phyloP scores from a whole-genome alignment of 208 protist genomes.

The Trypanosoma boissoni region DNA sequence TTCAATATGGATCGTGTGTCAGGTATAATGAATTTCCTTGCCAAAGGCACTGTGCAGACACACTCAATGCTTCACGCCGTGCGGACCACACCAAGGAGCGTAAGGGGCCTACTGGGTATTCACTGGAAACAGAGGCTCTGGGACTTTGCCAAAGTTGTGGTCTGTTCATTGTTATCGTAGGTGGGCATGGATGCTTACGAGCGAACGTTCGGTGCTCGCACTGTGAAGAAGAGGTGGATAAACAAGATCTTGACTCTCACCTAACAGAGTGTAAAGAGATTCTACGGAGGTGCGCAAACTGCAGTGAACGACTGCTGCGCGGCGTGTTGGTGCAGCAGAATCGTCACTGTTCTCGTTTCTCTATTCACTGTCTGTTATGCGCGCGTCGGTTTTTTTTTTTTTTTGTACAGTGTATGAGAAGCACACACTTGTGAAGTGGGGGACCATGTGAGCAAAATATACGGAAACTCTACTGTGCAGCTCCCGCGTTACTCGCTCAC shows the following conservation, averaged over 20 bases:
- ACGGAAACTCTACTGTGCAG: constrained; percentile 52
- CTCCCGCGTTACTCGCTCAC: constrained; percentile 42
- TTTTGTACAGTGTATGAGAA: constrained; percentile 44
- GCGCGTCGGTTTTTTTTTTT: constrained; percentile 47
- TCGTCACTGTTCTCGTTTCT: constrained; percentile 48
- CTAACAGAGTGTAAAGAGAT: constrained; percentile 64
- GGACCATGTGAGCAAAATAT: constrained; percentile 56
- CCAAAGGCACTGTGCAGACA: constrained; percentile 90
- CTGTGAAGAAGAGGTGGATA: constrained; percentile 67
- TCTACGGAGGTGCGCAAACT: constrained; percentile 63
- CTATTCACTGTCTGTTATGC: constrained; percentile 60
- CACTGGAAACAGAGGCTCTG: constrained; percentile 27
- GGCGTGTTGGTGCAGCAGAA: constrained; percentile 46
- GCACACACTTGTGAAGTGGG: constrained; percentile 61
- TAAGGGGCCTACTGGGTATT: constrained; percentile 29
- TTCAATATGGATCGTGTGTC: constrained; percentile 90
- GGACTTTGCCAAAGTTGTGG: constrained; percentile 66
- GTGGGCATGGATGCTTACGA: constrained; percentile 69
- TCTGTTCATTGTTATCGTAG: constrained; percentile 62
- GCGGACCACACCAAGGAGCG: constrained; percentile 94
- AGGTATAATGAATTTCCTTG: constrained; percentile 93
- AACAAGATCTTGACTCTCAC: constrained; percentile 64
- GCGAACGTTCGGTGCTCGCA: constrained; percentile 57
- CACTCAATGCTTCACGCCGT: constrained; percentile 97
- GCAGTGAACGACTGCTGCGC: constrained; percentile 64